These are phyloP conservation scores for Sequoiadendron giganteum DNA, from an alignment of 75 land plant genomes.

Conservation along the genomic window DNA sequence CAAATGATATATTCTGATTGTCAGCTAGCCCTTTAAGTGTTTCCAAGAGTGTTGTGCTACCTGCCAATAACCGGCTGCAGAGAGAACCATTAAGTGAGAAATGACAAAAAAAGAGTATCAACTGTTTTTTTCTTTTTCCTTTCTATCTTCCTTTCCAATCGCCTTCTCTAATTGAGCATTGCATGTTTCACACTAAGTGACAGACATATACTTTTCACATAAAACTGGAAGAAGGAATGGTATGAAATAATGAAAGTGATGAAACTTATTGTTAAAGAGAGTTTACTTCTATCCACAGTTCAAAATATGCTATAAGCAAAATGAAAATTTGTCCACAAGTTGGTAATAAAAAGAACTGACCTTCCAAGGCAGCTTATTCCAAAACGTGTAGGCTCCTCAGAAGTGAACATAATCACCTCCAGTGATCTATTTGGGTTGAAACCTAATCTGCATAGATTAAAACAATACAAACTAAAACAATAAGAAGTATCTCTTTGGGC, in stretches of 20 bases:
- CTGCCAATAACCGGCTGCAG: slow-evolving; percentile 82
- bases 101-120: background rate
- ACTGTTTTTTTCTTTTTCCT: background rate
- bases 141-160: background rate
- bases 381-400: slow-evolving; percentile 98
- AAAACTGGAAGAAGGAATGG: background rate
- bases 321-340: background rate
- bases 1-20: slow-evolving; percentile 76
- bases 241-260: background rate
- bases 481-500: background rate
- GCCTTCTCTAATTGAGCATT: background rate
- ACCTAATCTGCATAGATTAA: slow-evolving; percentile 47
- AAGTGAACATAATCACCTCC: slow-evolving; percentile 89
- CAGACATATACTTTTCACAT: background rate
- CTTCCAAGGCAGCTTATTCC: slow-evolving; percentile 98
- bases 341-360: slow-evolving; percentile 23
- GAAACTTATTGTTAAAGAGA: background rate
- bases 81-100: slow-evolving; percentile 2
- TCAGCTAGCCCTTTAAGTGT: slow-evolving; percentile 53
- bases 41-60: slow-evolving; percentile 39
- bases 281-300: background rate
- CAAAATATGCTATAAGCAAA: background rate
- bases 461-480: slow-evolving; percentile 7
- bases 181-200: background rate
- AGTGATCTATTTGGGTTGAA: slow-evolving; percentile 84